Evolutionary conservation across 1,284 basidiomycete genomes (phyloP), one percentile per base, ranked within the genome.

Genomic region (Cystobasidiaceae sp.): DNA sequence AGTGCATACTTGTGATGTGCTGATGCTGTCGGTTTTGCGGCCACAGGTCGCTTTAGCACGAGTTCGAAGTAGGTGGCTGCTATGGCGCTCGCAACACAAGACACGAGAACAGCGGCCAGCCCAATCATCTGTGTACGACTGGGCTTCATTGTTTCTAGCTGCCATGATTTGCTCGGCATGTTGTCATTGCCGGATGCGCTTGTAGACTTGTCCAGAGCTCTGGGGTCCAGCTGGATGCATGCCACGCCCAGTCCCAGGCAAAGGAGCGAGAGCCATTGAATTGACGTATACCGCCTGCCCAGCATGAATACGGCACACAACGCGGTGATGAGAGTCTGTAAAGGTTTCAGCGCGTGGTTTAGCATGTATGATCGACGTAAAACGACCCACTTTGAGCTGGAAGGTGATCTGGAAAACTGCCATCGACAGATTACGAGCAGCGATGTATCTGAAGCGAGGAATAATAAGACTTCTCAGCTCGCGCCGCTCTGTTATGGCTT

Each of bases 31-130:
- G 41, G 17, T 27, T 2, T 9, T 4, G 32, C 28, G 4, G 64
- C 45, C n/a, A 13, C 41, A 30, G 6, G 21, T 9, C 54, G 41
- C 68, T 77, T 78, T 62, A 78, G 71, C 23, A 75, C 69, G 50
- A 73, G 71, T 63, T 78, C 77, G 37, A 77, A 75, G 71, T 77
- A 77, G 48, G 76, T 76, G 21, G 75, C 74, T 0, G 77, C 76
- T 48, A 77, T 70, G 9, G 74, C 76, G 19, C 74, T 74, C 25
- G 73, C 74, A 68, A 77, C 67, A 66, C 76, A 77, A 13, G 76
- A 75, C 13, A 75, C 61, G 39, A 76, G 69, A 34, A 77, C 74
- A 2, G 77, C 74, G 13, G 71, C 39, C 39, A 78, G 67, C 33
- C 77, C 77, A 9, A 72, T 52, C 30, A 75, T 57, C 46, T 76